Base-by-base conservation (phyloP, 495 filamentous ascomycete species). In the Lophiostoma macrostomum region DNA sequence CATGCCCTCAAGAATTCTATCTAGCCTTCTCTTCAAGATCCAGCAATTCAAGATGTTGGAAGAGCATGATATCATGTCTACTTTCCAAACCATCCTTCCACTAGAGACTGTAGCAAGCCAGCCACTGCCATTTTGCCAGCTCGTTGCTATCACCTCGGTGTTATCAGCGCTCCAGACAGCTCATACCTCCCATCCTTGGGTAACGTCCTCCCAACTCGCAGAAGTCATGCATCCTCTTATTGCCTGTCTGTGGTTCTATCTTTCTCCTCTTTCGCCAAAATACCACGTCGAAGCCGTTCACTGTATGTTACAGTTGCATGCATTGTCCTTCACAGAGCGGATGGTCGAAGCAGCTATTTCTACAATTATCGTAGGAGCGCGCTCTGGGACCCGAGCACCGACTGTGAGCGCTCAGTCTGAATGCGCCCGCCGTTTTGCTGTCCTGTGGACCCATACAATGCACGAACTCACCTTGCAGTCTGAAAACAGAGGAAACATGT, bases 261-360 rank as follows among this genome's bases (percentile, higher is more conserved):
- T 96, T 28, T 88, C 88, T 0, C 83, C 88, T 19, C 71, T 83
- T 16, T 84, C 83, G 49, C 91, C 90, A 0, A 94, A 94, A 63
- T 91, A 91, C 58, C 93, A 95, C 65, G 89, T 97, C 19, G 91
- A 97, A 67, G 82, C 89, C 28, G 88, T 94, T 38, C 85, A 87
- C 41, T 86, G 82, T 55, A 69, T 97, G 12, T 94, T 91, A 86
- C 80, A 86, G 41, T 71, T 97, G 35, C 88, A 97, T 59, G 80
- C 80, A 0, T 77, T 80, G 7, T 78, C 81, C 25, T 73, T 71
- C 55, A 65, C 71, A n/a, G 72, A 77, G 48, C 75, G 80, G 56
- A 68, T 76, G 22, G 80, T 95, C 13, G 91, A 96, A 69, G 87
- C 88, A 29, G 80, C 88, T 4, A 84, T 95, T 41, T 81, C 87